These are phyloP conservation scores for Mucor mucedo DNA, from an alignment of 371 early-diverging fungal genomes.

Conservation along the genomic window DNA sequence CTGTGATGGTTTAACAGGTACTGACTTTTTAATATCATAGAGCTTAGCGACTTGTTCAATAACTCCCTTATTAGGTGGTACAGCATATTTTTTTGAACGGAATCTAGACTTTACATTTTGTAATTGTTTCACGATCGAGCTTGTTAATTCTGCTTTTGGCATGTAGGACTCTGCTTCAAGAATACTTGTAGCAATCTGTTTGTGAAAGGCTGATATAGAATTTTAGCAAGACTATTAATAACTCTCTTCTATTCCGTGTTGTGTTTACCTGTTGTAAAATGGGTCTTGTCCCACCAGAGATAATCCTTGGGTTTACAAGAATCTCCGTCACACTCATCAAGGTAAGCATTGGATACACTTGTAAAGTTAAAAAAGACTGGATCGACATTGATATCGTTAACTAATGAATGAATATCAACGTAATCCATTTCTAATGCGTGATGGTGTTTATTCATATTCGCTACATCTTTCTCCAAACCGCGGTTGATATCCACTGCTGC, in stretches of 20 bases:
- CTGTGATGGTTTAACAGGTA: conserved; percentile 12
- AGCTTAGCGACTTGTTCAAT: conserved; percentile 29
- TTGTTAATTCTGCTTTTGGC: conserved; percentile 18
- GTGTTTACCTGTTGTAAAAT: conserved; percentile 47
- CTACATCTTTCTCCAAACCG: conserved; percentile 34
- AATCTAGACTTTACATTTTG: conserved; percentile 22
- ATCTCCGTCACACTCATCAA: conserved; percentile 31
- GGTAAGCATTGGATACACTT: conserved; percentile 32
- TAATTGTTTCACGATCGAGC: conserved; percentile 16
- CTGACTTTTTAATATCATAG: conserved; percentile 18
- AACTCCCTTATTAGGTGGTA: conserved; percentile 28
- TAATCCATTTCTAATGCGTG: conserved; percentile 42
- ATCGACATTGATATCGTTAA: conserved; percentile 37
- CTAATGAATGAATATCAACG: conserved; percentile 38
- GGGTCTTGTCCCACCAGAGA: conserved; percentile 55
- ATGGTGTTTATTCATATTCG: conserved; percentile 44
- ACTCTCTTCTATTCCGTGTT: background rate
- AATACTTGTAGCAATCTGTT: conserved; percentile 41
- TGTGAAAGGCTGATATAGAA: conserved; percentile 32
- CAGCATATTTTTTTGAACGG: conserved; percentile 31
- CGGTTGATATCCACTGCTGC: conserved; percentile 40
- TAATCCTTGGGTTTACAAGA: conserved; percentile 28
- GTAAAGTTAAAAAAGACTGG: conserved; percentile 40
- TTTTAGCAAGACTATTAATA: background rate
- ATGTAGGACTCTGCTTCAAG: conserved; percentile 41